phyloP scores from a whole-genome alignment of 192 early-diverging fungal genomes.

The Linnemannia zychae region DNA sequence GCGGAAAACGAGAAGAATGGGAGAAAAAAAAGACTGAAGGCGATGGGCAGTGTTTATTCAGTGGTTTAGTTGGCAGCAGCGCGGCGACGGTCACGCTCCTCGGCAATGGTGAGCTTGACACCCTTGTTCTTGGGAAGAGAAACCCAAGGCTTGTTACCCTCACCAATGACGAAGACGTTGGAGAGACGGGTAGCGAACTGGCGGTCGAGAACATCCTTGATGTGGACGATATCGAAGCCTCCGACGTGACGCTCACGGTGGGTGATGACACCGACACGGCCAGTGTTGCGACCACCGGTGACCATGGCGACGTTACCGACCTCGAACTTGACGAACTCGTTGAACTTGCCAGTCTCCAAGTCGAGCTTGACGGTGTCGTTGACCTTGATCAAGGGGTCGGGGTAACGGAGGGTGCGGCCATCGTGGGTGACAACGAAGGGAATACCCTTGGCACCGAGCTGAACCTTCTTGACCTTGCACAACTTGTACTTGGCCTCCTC shows the following conservation, averaged over 20 bases:
- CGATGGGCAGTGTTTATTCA: constrained; percentile 12
- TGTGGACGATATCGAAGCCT: constrained; percentile 99
- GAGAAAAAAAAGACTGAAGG: constrained; percentile 6
- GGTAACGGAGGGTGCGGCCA: constrained; percentile 99
- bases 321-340: constrained; percentile 97
- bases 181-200: constrained; percentile 97
- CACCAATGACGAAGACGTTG: constrained; percentile 95
- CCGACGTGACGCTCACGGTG: constrained; percentile 97
- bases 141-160: constrained; percentile 91
- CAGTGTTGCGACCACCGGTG: constrained; percentile 99
- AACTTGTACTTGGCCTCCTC: constrained; percentile 99
- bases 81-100: constrained; percentile 91
- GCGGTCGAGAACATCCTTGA: constrained; percentile 97
- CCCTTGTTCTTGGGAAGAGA: constrained; percentile 99
- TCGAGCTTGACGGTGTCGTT: constrained; percentile 99
- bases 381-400: constrained; percentile 98
- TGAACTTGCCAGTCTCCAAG: constrained; percentile 93
- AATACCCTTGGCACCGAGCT: constrained; percentile 96
- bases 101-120: constrained; percentile 98
- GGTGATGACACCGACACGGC: constrained; percentile 96
- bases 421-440: constrained; percentile 99
- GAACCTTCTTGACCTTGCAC: constrained; percentile 96
- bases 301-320: constrained; percentile 96
- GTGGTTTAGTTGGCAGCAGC: constrained; percentile 45
- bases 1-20: neutral